Evolutionary conservation across 73 alveolate genomes (phyloP), one percentile per base, ranked within the genome.

Genomic region (Paramecium bursaria): DNA sequence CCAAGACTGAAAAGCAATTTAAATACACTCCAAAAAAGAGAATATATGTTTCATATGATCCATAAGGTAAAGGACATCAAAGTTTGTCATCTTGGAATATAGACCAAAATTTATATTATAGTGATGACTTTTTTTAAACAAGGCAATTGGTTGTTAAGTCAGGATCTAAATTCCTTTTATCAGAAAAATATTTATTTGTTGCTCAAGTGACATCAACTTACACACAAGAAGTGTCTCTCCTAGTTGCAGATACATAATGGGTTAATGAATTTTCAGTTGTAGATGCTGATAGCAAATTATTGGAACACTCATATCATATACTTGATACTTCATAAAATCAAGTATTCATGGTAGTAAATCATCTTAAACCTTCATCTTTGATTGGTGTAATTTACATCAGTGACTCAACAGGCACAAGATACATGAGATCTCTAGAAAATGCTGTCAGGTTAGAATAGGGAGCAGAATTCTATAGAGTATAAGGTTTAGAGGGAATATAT

Each of bases 251-350:
- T 11, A 67, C 82, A 1, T 42, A 67, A 35, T 19, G 82, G 0
- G 19, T 19, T 39, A 39, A 67, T 21, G 44, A 42, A 67, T 67
- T 39, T 21, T 15, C 57, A 14, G 10, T 67, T 1, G 44, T 67
- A 11, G 82, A 67, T 67, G 82, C 82, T 7, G 82, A 67, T 67
- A 25, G 50, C 6, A 48, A 79, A 55, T 26, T 90, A 47, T 75
- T 46, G 39, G 95, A 90, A 51, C 91, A 91, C 48, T 85, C 92
- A 21, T 90, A 93, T 87, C 92, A 96, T 4, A 73, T 95, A 23
- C 82, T 95, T 46, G 99, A 95, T 52, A 90, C 99, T 0, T 88
- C 97, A 7, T 97, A 94, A 49, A 87, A 92, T n/a, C 27, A 92
- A 23, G 97, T 94, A 13, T 92, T 96, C 86, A 55, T 96, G 46